A percentile compares a stretch with the other conserved stretches of the same genome.
Conservation (phyloP, 2,329 filamentous ascomycete genomes). For the Aspergillus luchuensis region DNA sequence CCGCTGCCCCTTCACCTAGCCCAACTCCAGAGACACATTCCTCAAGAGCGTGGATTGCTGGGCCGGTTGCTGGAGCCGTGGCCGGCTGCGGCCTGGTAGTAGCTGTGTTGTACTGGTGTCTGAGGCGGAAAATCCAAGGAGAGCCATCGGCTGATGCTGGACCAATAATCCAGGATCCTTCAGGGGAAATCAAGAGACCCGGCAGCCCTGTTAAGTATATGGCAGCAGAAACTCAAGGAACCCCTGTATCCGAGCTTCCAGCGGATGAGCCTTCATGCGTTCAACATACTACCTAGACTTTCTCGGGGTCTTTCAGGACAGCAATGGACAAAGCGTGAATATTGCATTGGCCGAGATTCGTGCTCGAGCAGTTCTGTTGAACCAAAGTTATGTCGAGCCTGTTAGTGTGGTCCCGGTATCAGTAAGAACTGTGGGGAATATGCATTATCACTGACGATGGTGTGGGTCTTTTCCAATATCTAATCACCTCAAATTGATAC, state of each 20-base stretch:
- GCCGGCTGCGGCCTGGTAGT: not conserved
- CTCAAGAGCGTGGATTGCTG: not conserved
- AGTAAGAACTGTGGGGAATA: too few relatives aligned
- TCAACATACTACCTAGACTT: not conserved
- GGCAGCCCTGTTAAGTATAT: not conserved
- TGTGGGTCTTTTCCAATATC: too few relatives aligned
- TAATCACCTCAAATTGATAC: too few relatives aligned
- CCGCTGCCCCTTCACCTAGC: not conserved
- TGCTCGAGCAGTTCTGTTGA: too few relatives aligned
- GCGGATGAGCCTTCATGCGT: not conserved
- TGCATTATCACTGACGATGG: too few relatives aligned
- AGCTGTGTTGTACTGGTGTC: not conserved
- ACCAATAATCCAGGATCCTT: not conserved
- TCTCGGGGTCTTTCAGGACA: not conserved
- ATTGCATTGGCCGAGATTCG: too few relatives aligned
- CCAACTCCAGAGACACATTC: too few relatives aligned
- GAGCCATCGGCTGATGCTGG: too few relatives aligned
- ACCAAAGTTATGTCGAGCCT: too few relatives aligned
- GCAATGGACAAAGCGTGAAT: not conserved
- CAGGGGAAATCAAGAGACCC: not conserved
- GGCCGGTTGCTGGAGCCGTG: not conserved
- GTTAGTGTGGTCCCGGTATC: too few relatives aligned
- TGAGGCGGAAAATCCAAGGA: too few relatives aligned
- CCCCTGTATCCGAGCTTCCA: not conserved
- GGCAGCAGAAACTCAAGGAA: not conserved